Evolutionary conservation across 2,329 filamentous ascomycete species (phyloP), one percentile per base, ranked within the genome.

Genomic region (Dactylellina cionopaga): DNA sequence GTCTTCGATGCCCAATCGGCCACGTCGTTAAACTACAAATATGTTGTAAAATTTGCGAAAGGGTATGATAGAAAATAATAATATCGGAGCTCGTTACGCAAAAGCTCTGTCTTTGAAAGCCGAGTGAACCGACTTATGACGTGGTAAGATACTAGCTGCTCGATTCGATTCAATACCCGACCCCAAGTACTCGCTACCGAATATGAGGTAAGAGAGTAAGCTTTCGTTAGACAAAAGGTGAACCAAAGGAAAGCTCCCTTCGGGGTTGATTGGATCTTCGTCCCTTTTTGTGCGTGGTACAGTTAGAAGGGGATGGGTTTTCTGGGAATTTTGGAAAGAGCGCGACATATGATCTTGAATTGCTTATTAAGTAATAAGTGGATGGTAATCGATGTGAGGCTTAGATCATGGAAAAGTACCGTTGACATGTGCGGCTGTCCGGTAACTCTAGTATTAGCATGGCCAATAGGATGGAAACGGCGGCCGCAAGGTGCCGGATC

Each of bases 391-490:
- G 29, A 55, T 31, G 24, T 27, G 33, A 39, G 51, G 51, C 33
- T 55, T 55, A 55, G 51, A 31, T 39, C 6, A n/a, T n/a, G n/a
- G n/a, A 19, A n/a, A 44, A 13, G 22, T 51, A 63, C 33, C 27
- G 13, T 56, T 66, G 62, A 66, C 62, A 71, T 58, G 31, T 49
- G 46, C 47, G 39, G 24, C 29, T 35, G 19, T 43, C 66, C 17
- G 35, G 55, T 25, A 51, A 22, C 17, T 46, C n/a, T n/a, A n/a
- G n/a, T n/a, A n/a, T n/a, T n/a, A n/a, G n/a, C n/a, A n/a, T n/a
- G 29, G 25, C 65, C 65, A 72, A 72, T 72, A 44, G 68, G 68
- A 65, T 54, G 17, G n/a, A 19, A 54, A 58, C 68, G 68, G 68
- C 49, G n/a, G 43, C 43, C 46, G 44, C 63, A 37, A 52, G 43